phyloP scores from a whole-genome alignment of 2,329 filamentous ascomycete species.

The Trichoderma sp. region DNA sequence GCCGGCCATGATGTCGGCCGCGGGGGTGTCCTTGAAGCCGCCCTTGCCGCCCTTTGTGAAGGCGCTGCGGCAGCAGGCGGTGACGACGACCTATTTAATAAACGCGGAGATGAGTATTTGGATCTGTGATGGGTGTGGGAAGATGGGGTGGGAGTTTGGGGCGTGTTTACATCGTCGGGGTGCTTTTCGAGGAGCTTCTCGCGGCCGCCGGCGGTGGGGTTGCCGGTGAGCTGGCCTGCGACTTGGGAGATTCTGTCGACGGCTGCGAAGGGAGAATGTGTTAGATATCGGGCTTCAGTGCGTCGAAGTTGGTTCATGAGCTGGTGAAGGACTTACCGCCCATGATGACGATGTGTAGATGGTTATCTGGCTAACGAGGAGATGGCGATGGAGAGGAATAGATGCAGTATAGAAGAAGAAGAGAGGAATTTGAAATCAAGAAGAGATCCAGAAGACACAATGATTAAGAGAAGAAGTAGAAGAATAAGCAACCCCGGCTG shows the following conservation, averaged over 20 bases:
- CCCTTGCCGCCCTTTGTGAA: conserved; percentile 93
- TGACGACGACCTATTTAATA: conserved; percentile 72
- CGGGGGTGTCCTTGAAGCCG: conserved; percentile 90
- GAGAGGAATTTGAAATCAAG: neutral
- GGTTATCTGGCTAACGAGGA: neutral
- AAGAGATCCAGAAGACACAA: neutral
- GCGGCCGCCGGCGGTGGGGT: conserved; percentile 55
- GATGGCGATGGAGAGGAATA: too few species aligned
- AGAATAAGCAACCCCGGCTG: conserved; percentile 16
- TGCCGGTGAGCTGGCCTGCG: conserved; percentile 64
- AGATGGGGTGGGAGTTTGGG: conserved; percentile 29
- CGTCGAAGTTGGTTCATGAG: neutral
- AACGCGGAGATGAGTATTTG: neutral
- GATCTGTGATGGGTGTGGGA: neutral
- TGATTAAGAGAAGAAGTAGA: neutral
- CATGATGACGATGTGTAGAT: conserved; percentile 37
- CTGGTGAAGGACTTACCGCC: conserved; percentile 40
- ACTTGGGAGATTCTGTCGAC: conserved; percentile 62
- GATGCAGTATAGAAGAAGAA: neutral
- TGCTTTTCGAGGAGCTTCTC: conserved; percentile 66
- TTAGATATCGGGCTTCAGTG: conserved; percentile 24
- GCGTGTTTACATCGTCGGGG: conserved; percentile 61
- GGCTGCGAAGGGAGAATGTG: conserved; percentile 43
- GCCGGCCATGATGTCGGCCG: conserved; percentile 81
- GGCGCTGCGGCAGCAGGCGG: conserved; percentile 85